Evolutionary conservation across 164 flowering plant species (phyloP).

Genomic region (Vitis riparia): DNA sequence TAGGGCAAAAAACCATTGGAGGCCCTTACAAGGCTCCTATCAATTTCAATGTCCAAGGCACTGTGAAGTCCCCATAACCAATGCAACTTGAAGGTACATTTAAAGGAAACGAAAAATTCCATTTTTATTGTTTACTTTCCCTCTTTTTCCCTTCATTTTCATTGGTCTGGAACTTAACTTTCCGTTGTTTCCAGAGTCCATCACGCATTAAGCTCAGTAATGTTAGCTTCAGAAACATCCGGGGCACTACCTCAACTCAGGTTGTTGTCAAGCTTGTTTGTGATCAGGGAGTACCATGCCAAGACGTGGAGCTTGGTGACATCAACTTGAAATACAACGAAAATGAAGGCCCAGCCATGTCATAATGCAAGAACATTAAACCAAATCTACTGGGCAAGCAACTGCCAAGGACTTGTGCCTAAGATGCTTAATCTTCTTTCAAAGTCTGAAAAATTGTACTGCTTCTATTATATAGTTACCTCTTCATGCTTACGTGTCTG

Average conservation of each 20-base stretch:
- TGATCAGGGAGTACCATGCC: conserved; percentile 31
- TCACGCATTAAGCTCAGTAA: conserved; percentile 29
- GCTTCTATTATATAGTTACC: no score
- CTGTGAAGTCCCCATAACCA: not conserved
- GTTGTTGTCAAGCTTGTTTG: conserved; percentile 36
- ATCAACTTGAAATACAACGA: conserved; percentile 23
- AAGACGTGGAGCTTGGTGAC: conserved; percentile 21
- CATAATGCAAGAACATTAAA: no score
- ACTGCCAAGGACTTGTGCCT: no score
- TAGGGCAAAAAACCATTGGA: conserved; percentile 9
- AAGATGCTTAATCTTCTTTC: no score
- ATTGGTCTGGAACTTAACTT: not conserved
- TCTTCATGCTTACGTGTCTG: no score
- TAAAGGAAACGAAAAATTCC: no score
- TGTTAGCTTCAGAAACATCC: conserved; percentile 27
- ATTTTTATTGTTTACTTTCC: no score
- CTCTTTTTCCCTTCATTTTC: no score
- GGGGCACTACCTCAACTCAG: conserved; percentile 22
- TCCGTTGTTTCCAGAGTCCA: not conserved
- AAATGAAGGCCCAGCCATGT: not conserved
- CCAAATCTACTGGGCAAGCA: no score
- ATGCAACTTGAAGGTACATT: conserved; percentile 10
- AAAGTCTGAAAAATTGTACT: no score
- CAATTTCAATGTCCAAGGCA: no score
- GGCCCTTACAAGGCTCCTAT: conserved; percentile 14